Percentiles rank a stretch among this genome's conserved stretches.
Evolutionary conservation across 805 yeast species (phyloP).

Genomic region (Wickerhamiella shivajii): DNA sequence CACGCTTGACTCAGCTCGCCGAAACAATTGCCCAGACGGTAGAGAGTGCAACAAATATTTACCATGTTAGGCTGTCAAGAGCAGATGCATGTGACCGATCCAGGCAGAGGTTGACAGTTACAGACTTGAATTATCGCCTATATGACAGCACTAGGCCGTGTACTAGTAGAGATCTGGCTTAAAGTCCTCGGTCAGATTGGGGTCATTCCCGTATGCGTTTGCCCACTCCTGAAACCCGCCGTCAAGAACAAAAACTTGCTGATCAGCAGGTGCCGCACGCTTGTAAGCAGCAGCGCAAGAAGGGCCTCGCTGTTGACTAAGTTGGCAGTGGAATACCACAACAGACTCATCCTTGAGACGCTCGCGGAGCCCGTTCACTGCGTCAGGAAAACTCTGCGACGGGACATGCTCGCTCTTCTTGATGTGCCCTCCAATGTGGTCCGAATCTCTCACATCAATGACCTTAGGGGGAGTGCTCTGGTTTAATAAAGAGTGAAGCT

Average conservation of each 20-base stretch:
- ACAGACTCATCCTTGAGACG: constrained; percentile 29
- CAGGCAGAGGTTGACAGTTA: no score
- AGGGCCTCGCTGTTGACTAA: constrained; percentile 88
- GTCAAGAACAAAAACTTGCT: constrained; percentile 51
- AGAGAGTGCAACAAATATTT: no score
- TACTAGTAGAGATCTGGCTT: constrained; percentile 30
- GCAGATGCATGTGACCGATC: no score
- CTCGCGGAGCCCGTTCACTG: constrained; percentile 28
- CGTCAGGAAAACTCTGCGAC: constrained; percentile 30
- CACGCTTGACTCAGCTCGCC: no score
- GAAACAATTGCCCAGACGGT: no score
- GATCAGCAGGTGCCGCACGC: constrained; percentile 19
- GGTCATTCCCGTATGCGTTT: constrained; percentile 51
- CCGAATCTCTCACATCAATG: constrained; percentile 83
- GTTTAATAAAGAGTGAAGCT: no score
- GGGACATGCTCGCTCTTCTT: constrained; percentile 42
- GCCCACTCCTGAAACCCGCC: constrained; percentile 91
- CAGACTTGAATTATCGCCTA: no score
- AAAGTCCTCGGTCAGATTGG: constrained; percentile 45
- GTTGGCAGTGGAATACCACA: constrained; percentile 80
- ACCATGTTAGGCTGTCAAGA: no score
- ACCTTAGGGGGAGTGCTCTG: no score
- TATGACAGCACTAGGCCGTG: no score
- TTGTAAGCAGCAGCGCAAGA: constrained; percentile 52
- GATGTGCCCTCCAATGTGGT: constrained; percentile 65